Evolutionary conservation across 768 basidiomycete species (phyloP).

Genomic region (Amyloporia xantha): DNA sequence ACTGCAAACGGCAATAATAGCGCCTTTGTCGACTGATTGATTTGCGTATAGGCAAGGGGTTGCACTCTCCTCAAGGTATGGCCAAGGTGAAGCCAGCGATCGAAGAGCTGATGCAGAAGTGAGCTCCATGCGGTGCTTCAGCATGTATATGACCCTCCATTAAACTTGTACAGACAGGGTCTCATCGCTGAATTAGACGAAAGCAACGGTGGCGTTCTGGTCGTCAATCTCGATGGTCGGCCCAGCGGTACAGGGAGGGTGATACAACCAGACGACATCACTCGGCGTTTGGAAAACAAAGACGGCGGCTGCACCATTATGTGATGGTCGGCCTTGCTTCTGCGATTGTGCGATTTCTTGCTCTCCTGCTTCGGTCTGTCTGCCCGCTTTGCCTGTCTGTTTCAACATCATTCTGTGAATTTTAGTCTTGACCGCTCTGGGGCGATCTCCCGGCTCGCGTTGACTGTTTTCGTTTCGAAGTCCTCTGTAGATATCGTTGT

Average conservation of each 20-base stretch:
- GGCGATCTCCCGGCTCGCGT: too few species aligned
- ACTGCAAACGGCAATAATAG: too few species aligned
- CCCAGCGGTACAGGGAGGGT: constrained; percentile 30
- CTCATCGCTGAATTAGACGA: constrained; percentile 73
- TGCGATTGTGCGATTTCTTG: too few species aligned
- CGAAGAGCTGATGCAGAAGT: constrained; percentile 81
- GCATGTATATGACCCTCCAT: too few species aligned
- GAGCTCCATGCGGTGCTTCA: constrained; percentile 16
- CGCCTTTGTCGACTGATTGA: background rate
- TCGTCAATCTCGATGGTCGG: constrained; percentile 59
- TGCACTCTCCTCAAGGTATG: constrained; percentile 69
- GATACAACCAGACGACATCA: constrained; percentile 52
- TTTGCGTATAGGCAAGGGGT: constrained; percentile 55
- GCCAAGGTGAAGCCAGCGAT: constrained; percentile 93
- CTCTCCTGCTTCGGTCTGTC: too few species aligned
- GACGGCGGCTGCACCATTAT: constrained; percentile 62
- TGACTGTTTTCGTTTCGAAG: too few species aligned
- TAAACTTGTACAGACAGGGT: constrained; percentile 53
- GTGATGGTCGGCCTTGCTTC: too few species aligned
- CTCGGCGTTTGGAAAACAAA: constrained; percentile 43
- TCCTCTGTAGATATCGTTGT: too few species aligned
- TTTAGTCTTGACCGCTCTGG: too few species aligned
- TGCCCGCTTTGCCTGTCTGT: too few species aligned
- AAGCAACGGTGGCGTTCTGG: constrained; percentile 74
- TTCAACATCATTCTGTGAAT: too few species aligned